Evolutionary conservation across 1,284 basidiomycete species (phyloP), one percentile per base, ranked within the genome.

Genomic region (Trichosporon sp.): DNA sequence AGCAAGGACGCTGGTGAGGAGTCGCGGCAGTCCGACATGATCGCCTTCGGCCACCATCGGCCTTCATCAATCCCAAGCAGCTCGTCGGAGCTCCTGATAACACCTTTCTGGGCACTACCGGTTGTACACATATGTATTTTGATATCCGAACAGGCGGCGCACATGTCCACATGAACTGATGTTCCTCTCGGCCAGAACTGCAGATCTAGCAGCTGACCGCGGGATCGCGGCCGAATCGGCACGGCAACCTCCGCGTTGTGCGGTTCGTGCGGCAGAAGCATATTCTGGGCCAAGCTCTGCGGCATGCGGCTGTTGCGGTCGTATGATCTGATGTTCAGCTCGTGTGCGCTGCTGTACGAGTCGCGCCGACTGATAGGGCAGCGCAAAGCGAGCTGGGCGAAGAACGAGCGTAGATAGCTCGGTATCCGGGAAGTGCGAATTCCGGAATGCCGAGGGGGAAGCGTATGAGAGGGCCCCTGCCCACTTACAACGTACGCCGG

Each of bases 51-150:
- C 54, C 11, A 26, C 32, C 19, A 59, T 59, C 54, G 54, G 54
- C 54, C 54, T 31, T 19, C 54, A 31, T 26, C 26, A 10, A 11
- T 2, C 12, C 14, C 54, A 1, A 7, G 16, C 59, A 32, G 59
- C 31, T n/a, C 26, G 14, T 6, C 59, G 59, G 59, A 37, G 32
- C 21, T n/a, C 32, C 32, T 63, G 59, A 63, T 63, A 63, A 35
- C 54, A 35, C 3, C 14, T 16, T 35, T 63, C 59, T 14, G 14
- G 32, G 59, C 59, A 37, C 32, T 37, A 37, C 37, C 59, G 59
- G 59, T 63, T 63, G 59, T 63, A 63, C 19, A 16, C 35, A 7
- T 16, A 63, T 63, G 59, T 63, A 63, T 21, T 63, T 63, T 35
- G 59, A 63, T 63, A 63, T 63, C 59, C 59, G 7, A 35, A 11